These are phyloP conservation scores for Ceriops zippeliana DNA, from an alignment of 345 rosid species.

Conservation along the genomic window DNA sequence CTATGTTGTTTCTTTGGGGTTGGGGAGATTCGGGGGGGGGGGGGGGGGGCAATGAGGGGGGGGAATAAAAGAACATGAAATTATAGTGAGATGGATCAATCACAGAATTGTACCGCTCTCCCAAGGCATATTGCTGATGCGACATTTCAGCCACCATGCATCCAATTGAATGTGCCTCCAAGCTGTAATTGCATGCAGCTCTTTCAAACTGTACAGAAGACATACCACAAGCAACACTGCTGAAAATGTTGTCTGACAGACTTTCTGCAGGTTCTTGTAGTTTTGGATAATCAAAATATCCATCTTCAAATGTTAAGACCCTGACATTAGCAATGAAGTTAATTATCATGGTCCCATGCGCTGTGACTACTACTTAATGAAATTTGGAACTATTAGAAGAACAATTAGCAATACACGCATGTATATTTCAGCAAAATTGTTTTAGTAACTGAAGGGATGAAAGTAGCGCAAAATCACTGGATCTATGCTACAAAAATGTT, in stretches of 20 bases:
- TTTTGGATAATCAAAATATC: conserved; percentile 37
- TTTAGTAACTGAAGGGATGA: too few species aligned
- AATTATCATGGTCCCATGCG: too few species aligned
- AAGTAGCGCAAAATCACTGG: too few species aligned
- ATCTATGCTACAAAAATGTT: too few species aligned
- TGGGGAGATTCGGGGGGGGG: too few species aligned
- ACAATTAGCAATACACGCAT: too few species aligned
- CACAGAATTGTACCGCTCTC: conserved; percentile 46
- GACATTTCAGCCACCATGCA: conserved; percentile 37
- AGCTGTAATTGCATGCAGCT: conserved; percentile 14
- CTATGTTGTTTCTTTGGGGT: too few species aligned
- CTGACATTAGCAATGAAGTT: conserved; percentile 22
- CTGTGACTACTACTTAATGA: too few species aligned
- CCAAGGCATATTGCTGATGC: conserved; percentile 37
- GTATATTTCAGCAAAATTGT: too few species aligned
- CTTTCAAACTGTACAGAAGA: conserved; percentile 19
- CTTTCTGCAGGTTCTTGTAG: conserved; percentile 27
- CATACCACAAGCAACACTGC: conserved; percentile 19
- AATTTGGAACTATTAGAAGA: too few species aligned
- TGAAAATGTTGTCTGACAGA: conserved; percentile 8
- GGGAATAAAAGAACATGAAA: too few species aligned
- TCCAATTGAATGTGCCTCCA: conserved; percentile 31
- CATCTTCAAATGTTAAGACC: conserved; percentile 62
- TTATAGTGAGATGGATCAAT: conserved; percentile 10
- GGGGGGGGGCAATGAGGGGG: too few species aligned